Percentiles rank a stretch among this genome's conserved stretches.
phyloP scores from a whole-genome alignment of 139 green algal genomes.

The Astrephomene gubernaculifera region DNA sequence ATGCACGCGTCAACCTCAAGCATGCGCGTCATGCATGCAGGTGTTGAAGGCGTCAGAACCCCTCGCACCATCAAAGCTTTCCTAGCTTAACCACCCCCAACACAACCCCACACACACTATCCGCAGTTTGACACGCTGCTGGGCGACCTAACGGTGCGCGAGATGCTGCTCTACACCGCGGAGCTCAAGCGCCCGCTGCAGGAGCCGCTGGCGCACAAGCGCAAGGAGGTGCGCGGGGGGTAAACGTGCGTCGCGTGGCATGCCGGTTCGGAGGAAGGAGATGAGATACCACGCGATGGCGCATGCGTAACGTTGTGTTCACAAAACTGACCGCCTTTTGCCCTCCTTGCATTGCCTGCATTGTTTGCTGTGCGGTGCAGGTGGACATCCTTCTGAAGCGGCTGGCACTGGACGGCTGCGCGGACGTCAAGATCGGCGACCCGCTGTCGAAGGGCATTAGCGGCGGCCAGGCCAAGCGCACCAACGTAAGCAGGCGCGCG shows the following conservation, averaged over 20 bases:
- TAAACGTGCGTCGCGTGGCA: background rate
- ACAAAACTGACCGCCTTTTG: background rate
- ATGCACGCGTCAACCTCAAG: background rate
- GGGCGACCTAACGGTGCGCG: constrained; percentile 67
- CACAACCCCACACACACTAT: constrained; percentile 67
- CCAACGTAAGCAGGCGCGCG: constrained; percentile 39
- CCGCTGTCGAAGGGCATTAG: constrained; percentile 60
- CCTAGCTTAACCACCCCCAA: constrained; percentile 48
- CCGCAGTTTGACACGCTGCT: constrained; percentile 79
- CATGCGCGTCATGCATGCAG: too few relatives aligned
- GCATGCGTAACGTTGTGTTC: too few relatives aligned
- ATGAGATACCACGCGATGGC: too few relatives aligned
- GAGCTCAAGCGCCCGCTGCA: constrained; percentile 64
- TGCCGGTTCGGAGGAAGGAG: too few relatives aligned
- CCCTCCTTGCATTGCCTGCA: background rate
- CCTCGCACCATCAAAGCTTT: too few relatives aligned
- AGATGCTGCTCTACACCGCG: constrained; percentile 88
- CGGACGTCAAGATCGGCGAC: constrained; percentile 54
- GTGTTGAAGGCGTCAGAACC: too few relatives aligned
- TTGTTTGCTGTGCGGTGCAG: too few relatives aligned
- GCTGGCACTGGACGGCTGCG: constrained; percentile 26
- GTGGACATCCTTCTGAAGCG: constrained; percentile 5
- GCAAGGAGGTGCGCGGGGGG: constrained; percentile 50
- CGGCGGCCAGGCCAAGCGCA: constrained; percentile 68
- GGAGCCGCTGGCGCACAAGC: constrained; percentile 56